Base-by-base conservation (phyloP, 768 basidiomycete species). In the Boletellus sp. region DNA sequence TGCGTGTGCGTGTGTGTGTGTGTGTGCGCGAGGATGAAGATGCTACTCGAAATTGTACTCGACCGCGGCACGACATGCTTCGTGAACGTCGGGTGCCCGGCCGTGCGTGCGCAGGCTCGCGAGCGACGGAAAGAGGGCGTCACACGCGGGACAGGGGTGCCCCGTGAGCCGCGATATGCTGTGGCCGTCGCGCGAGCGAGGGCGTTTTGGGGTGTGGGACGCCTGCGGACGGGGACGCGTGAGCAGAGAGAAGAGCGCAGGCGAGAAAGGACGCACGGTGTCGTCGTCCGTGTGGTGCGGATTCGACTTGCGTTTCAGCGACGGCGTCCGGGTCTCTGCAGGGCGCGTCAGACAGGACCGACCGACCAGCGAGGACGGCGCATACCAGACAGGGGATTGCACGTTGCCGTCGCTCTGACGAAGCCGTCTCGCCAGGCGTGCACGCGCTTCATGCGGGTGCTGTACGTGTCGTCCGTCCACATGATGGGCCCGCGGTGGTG, bases 61-160 rank as follows among this genome's bases (percentile, higher is more conserved):
- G 60, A 88, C 87, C 11, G 87, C 87, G 45, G 77, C 77, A 50
- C 76, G 78, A 60, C 87, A 90, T 7, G 87, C 87, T 60, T 87
- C 84, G 60, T 78, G 78, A n/a, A 74, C 70, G 24, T 71, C 65
- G 10, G 75, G 60, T n/a, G 74, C 70, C 35, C 60, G 70, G 19
- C 82, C 86, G 60, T 90, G 87, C 54, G 77, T 78, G 45, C 76
- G 76, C 12, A 90, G 76, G 57, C 75, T 70, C 47, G 81, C 75
- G n/a, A 65, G 74, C 10, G 81, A 78, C 42, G 76, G 65, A 62
- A 90, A 89, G 53, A 72, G 77, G 20, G 80, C 72, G 60, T 90
- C 86, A 62, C 87, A 90, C 9, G 87, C 87, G 23, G 87, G 79
- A 73, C 87, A 90, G 2, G 84, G 76, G 61, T 83, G 80, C 43